Percentiles rank a stretch among this genome's conserved stretches.
phyloP scores from a whole-genome alignment of 2,329 filamentous ascomycete species.

The Elsinoe australis region DNA sequence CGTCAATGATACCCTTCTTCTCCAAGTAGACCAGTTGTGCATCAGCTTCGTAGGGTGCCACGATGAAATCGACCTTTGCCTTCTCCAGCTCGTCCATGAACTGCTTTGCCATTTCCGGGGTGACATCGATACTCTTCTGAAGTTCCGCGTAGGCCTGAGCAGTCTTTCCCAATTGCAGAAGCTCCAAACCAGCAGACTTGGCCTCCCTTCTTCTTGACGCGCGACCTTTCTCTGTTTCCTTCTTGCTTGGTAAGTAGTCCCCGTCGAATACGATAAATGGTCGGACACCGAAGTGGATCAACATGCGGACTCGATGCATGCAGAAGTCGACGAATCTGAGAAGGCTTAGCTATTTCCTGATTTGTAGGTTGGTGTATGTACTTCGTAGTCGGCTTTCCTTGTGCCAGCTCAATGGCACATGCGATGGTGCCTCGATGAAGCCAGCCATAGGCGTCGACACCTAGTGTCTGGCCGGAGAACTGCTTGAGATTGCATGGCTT shows the following conservation, averaged over 20 bases:
- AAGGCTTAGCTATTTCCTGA: constrained; percentile 21
- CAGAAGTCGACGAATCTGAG: constrained; percentile 79
- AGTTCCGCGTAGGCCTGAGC: constrained; percentile 76
- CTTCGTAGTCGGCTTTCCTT: constrained; percentile 82
- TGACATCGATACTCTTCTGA: constrained; percentile 92
- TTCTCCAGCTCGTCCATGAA: constrained; percentile 83
- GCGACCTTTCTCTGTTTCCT: constrained; percentile 71
- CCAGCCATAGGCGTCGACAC: constrained; percentile 98
- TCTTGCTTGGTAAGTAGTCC: constrained; percentile 89
- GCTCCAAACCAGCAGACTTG: constrained; percentile 65
- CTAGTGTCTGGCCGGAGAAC: constrained; percentile 78
- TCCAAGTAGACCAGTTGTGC: constrained; percentile 95
- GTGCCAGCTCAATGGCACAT: constrained; percentile 83
- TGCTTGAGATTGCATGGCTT: constrained; percentile 79
- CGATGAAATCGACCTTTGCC: constrained; percentile 72
- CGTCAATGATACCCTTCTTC: constrained; percentile 70
- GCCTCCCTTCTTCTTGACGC: constrained; percentile 68
- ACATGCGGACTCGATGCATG: constrained; percentile 86
- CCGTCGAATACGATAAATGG: constrained; percentile 96
- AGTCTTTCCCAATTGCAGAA: constrained; percentile 72
- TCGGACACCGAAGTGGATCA: constrained; percentile 85
- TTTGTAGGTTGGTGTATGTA: constrained; percentile 38
- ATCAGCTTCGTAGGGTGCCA: constrained; percentile 95
- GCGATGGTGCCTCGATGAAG: constrained; percentile 85
- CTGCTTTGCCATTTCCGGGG: constrained; percentile 86